Evolutionary conservation across 23 red algal species (phyloP), one percentile per base, ranked within the genome.

Genomic region (Agarophyton chilense): DNA sequence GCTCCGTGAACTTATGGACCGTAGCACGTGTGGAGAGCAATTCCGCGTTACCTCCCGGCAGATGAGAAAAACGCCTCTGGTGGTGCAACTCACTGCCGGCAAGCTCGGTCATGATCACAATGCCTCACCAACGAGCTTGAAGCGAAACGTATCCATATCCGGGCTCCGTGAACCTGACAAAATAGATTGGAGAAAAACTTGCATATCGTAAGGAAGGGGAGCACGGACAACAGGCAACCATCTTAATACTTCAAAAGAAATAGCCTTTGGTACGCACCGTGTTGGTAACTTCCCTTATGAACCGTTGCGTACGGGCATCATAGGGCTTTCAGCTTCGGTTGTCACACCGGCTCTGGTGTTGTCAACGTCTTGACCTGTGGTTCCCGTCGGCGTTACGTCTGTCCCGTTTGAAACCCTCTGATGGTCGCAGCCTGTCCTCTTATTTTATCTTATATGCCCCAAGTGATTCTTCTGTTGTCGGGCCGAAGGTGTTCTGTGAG

Each of bases 351-450:
- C 17, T 74, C 2, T 41, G 29, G 62, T 67, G 68, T 47, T 74
- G 33, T 74, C 68, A 47, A 74, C 43, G 14, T 49, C 40, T 29
- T 43, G 45, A 29, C 18, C 29, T 21, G 43, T 25, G 38, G 8
- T 74, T 74, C 68, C 68, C 41, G 60, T 65, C 60, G 10, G 32
- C 60, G 60, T 65, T 36, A 65, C 32, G 32, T 65, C 31, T 65
- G 60, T 65, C 60, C 60, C 60, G 35, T 65, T 14, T 65, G 31
- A 65, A 65, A 65, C 60, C 60, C 60, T 74, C 40, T 74, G 34
- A 74, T 74, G 68, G 28, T 47, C 24, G 21, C 41, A 47, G 13
- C 33, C 12, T 25, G 68, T 10, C 12, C 33, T 49, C 24, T 13
- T 49, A 3, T 18, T 18, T 6, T 47, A 74, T 21, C 24, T 18